These are phyloP conservation scores for Pilasporangium apinafurcum DNA, from an alignment of 352 stramenopile genomes.

Conservation along the genomic window DNA sequence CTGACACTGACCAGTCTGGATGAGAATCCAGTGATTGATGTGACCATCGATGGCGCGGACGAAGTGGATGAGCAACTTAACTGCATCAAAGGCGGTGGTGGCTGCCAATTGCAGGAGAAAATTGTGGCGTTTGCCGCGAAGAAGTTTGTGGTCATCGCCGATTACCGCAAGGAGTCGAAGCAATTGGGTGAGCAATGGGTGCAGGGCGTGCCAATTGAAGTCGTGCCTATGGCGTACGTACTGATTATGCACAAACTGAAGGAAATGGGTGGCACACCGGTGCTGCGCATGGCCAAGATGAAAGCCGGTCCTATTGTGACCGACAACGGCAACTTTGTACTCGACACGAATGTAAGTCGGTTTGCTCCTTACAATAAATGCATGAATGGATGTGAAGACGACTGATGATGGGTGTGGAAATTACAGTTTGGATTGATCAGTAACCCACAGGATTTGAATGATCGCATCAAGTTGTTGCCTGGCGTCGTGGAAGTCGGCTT, in stretches of 20 bases:
- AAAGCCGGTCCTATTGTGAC: conserved; percentile 96
- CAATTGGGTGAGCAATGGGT: conserved; percentile 85
- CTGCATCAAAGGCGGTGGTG: conserved; percentile 97
- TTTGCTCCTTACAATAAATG: no score
- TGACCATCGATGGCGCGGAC: conserved; percentile 98
- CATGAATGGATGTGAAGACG: no score
- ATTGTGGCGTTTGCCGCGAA: conserved; percentile 92
- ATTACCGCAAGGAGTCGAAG: conserved; percentile 90
- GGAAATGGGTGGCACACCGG: conserved; percentile 39
- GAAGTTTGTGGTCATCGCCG: conserved; percentile 97
- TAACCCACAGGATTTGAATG: conserved; percentile 56
- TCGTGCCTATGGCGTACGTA: conserved; percentile 97
- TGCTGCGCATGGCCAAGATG: conserved; percentile 81
- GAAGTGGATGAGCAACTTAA: conserved; percentile 97
- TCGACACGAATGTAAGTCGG: conserved; percentile 65
- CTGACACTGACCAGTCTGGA: conserved; percentile 80
- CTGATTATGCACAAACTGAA: conserved; percentile 82
- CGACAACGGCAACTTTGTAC: conserved; percentile 93
- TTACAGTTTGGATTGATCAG: conserved; percentile 64
- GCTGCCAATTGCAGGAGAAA: conserved; percentile 93
- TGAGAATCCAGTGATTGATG: conserved; percentile 89
- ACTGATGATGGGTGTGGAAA: no score
- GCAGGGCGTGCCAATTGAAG: conserved; percentile 94
- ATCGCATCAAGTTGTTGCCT: conserved; percentile 73
- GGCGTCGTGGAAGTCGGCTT: conserved; percentile 86